Base-by-base conservation (phyloP, 768 basidiomycete genomes). In the Lyophyllum shimeji region DNA sequence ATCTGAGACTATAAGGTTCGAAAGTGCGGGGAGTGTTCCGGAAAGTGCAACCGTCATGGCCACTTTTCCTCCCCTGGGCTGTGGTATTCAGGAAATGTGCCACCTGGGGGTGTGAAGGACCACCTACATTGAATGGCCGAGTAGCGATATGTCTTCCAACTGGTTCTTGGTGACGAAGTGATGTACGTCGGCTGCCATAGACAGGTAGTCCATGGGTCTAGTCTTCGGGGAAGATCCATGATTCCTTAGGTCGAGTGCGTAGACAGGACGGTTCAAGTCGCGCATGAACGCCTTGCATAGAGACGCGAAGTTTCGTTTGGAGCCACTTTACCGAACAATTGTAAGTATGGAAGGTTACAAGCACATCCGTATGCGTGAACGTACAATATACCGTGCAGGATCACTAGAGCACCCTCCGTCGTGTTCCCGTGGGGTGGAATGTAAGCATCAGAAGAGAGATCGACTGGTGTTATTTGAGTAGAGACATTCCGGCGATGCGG, bases 61-160 rank as follows among this genome's bases (percentile, higher is more conserved):
- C 1, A 83, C 85, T 67, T 91, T 93, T n/a, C 91, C 91, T 31
- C 91, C 92, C 89, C 89, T 90, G 25, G 29, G 31, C 20, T 48
- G 24, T 12, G 59, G 23, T 25, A 7, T 43, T 51, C n/a, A 29
- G 18, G 7, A 3, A 7, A n/a, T 37, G 6, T 18, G n/a, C 54
- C 39, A 1, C 24, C 6, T 27, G 8, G 20, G 18, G 13, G 8
- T 31, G 8, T 18, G 25, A 1, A 29, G 29, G 3, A 27, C 13
- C 25, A 73, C 86, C 46, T 63, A 93, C 93, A 94, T 93, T 2
- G 91, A 93, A 66, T 95, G 93, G 0, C 93, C 93, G 9, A 95
- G 73, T 1, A 95, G 78, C 6, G 87, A 83, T 8, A 93, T 77
- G 21, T 86, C 74, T 1, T 72, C 70, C 21, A 89, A 65, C 1